Base-by-base conservation (phyloP, 805 yeast species). In the Brettanomyces anomalus region DNA sequence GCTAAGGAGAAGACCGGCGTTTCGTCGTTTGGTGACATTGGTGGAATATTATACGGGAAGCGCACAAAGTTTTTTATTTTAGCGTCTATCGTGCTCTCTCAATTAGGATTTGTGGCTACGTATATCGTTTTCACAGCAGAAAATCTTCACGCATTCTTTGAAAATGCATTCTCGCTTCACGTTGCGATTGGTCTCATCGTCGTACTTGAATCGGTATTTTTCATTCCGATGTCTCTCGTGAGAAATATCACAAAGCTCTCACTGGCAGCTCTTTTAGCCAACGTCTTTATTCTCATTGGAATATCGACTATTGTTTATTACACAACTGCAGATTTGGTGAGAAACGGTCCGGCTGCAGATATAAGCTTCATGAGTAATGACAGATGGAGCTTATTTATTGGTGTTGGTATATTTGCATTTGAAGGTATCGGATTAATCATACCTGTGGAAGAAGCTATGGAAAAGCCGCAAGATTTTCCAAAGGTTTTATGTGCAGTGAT, bases 371-470 rank as follows among this genome's bases (percentile, higher is more conserved):
- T 83, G 62, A 83, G 83, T 57, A 47, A 65, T 26, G 66, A 70
- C 4, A 70, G 70, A 40, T 84, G 85, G 70, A 76, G 90, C 0
- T 61, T 85, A 39, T 84, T 84, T 54, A 78, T 84, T 40, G 94
- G 94, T 7, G 85, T 85, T 5, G 89, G 90, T 2, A 84, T 85
- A 26, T 85, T 85, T 66, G 87, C 93, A n/a, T 85, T 83, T 56
- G 94, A 85, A 63, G 94, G 94, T 1, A 83, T 85, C 44, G 93
- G 94, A 0, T 66, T 85, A 38, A 81, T 85, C 40, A 80, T 85
- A 19, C 94, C 94, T 0, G 81, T 85, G 42, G 87, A 84, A 54
- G 85, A 84, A 51, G 81, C 93, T 1, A 85, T 85, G 93, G 72
- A 69, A 40, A 64, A 81, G 50, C 93, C 93, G 1, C 77, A 78